A percentile compares a stretch with the other conserved stretches of the same genome.
phyloP scores from a whole-genome alignment of 2,329 filamentous ascomycete species.

The Sphaerulina musiva region DNA sequence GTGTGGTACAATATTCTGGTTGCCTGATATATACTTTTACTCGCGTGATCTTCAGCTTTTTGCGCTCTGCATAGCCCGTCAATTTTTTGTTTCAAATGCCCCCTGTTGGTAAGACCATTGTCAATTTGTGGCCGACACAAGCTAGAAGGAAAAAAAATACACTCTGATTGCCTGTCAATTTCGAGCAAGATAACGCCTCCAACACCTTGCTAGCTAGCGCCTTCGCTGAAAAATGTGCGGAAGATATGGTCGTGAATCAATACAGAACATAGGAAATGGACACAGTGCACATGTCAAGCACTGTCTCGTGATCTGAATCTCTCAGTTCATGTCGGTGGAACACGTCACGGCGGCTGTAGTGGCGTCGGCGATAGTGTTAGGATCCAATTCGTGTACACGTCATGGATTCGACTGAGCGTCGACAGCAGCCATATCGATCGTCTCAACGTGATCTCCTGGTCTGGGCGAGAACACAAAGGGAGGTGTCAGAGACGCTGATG shows the following conservation, averaged over 20 bases:
- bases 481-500: constrained; percentile 42
- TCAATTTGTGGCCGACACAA: background rate
- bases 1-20: background rate
- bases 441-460: constrained; percentile 40
- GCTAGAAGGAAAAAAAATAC: background rate
- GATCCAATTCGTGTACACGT: constrained; percentile 23
- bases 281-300: background rate
- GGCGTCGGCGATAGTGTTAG: constrained; percentile 38
- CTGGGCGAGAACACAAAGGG: constrained; percentile 45
- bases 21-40: background rate
- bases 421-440: constrained; percentile 34
- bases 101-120: background rate
- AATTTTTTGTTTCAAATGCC: background rate
- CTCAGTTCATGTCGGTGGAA: constrained; percentile 14
- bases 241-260: constrained; percentile 13
- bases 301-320: constrained; percentile 1
- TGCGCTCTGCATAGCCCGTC: background rate
- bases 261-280: constrained; percentile 14
- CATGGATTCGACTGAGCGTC: constrained; percentile 38
- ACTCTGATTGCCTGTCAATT: background rate
- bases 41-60: background rate
- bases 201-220: constrained; percentile 26
- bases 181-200: constrained; percentile 21
- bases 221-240: constrained; percentile 14
- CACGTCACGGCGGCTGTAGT: constrained; percentile 31